phyloP scores from a whole-genome alignment of 352 stramenopile genomes.

The Phytophthora sojae region DNA sequence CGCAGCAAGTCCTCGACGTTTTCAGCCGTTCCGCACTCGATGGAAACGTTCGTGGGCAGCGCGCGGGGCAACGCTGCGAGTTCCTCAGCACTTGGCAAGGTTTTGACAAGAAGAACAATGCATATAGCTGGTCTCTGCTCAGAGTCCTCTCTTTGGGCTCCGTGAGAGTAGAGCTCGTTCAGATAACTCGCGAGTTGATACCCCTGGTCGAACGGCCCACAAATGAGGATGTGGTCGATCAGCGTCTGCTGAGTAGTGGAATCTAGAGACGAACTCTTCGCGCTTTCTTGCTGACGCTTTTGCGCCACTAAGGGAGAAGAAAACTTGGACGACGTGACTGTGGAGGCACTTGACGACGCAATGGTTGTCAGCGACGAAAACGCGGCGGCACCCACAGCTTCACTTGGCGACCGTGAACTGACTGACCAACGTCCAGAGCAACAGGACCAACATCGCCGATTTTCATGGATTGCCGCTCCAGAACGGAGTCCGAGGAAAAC shows the following conservation, averaged over 20 bases:
- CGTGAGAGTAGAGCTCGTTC: conserved; percentile 47
- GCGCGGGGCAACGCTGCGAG: conserved; percentile 34
- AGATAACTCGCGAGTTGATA: conserved; percentile 54
- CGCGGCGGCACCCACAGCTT: background rate
- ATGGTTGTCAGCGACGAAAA: background rate
- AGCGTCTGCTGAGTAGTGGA: conserved; percentile 18
- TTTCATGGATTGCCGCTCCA: conserved; percentile 58
- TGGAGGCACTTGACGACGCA: background rate
- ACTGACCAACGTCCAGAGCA: conserved; percentile 25
- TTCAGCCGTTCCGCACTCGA: conserved; percentile 53
- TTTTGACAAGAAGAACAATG: conserved; percentile 50
- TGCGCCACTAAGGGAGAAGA: background rate
- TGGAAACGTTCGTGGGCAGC: conserved; percentile 54
- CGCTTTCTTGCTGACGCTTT: no score
- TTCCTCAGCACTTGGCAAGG: conserved; percentile 38
- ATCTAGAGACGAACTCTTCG: background rate
- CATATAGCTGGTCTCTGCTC: conserved; percentile 25
- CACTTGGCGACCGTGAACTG: background rate
- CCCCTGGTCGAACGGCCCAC: conserved; percentile 46
- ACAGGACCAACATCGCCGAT: conserved; percentile 23
- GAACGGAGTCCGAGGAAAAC: conserved; percentile 56
- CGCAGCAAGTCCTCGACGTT: conserved; percentile 64
- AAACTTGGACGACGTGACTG: background rate
- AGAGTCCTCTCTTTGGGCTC: conserved; percentile 6
- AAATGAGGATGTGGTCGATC: conserved; percentile 53